Evolutionary conservation across 1,139 yeast species (phyloP).

Genomic region (Debaryomycetaceae sp.): DNA sequence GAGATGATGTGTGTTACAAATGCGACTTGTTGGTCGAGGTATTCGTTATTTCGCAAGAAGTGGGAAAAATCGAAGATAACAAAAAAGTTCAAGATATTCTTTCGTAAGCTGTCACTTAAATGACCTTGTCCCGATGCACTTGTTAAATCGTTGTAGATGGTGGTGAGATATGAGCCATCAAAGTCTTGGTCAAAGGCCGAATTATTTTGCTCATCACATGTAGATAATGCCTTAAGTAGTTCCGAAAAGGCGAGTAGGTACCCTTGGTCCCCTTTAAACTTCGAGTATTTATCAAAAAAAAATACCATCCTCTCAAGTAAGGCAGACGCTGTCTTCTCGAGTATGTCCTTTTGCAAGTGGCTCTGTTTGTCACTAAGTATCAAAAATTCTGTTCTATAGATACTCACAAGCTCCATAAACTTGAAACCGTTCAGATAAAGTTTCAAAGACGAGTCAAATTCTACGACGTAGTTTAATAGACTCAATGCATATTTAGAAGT

Average conservation of each 20-base stretch:
- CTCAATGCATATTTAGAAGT: conserved; percentile 17
- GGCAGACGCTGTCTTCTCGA: conserved; percentile 11
- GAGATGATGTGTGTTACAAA: neutral
- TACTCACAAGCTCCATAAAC: conserved; percentile 18
- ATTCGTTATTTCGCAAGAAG: neutral
- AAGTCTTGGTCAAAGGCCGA: neutral
- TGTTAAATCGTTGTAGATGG: neutral
- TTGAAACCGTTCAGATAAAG: conserved; percentile 1
- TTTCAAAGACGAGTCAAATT: neutral
- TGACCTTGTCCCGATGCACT: neutral
- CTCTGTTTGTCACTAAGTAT: conserved; percentile 17
- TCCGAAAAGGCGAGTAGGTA: conserved; percentile 19
- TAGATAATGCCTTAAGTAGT: conserved; percentile 23
- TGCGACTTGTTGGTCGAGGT: neutral
- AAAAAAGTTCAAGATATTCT: neutral
- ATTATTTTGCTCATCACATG: neutral
- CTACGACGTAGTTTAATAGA: conserved; percentile 2
- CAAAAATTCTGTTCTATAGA: conserved; percentile 25
- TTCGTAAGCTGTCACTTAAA: neutral
- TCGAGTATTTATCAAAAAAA: conserved; percentile 6
- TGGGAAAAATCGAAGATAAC: neutral
- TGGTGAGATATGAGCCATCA: neutral
- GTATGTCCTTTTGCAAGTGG: neutral
- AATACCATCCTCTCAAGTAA: conserved; percentile 14
- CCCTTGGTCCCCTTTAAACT: neutral